Conservation (phyloP, 176 grass and related monocot species). For the Ananas comosus region DNA sequence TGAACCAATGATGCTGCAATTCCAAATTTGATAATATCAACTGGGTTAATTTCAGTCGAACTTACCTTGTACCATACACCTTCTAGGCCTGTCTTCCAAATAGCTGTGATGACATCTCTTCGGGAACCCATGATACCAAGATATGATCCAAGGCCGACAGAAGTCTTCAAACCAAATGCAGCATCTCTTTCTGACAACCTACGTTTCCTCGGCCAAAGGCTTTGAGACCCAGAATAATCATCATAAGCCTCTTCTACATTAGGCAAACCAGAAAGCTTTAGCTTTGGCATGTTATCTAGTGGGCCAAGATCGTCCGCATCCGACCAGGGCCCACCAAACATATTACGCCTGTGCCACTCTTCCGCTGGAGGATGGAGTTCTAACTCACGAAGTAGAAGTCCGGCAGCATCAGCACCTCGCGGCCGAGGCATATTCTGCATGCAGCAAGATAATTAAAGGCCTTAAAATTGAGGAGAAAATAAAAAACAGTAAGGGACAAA, state of each 20-base stretch:
- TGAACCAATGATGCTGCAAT: no score
- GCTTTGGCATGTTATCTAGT: conserved; percentile 57
- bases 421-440: conserved; percentile 96
- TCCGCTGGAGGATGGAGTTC: conserved; percentile 94
- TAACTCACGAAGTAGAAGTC: conserved; percentile 90
- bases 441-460: background rate
- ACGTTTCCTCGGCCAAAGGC: conserved; percentile 89
- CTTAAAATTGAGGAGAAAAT: background rate
- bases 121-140: conserved; percentile 97
- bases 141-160: conserved; percentile 85
- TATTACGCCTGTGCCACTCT: conserved; percentile 97
- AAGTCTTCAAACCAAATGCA: conserved; percentile 98
- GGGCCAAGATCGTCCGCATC: conserved; percentile 84
- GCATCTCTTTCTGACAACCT: conserved; percentile 93
- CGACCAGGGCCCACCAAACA: conserved; percentile 99
- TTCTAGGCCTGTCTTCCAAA: conserved; percentile 90
- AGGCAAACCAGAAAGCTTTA: conserved; percentile 51
- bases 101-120: conserved; percentile 82
- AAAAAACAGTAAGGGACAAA: background rate
- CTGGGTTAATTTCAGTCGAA: background rate
- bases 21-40: no score
- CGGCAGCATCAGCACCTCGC: conserved; percentile 94
- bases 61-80: conserved; percentile 96
- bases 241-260: conserved; percentile 42
- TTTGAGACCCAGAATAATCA: conserved; percentile 44